phyloP scores from a whole-genome alignment of 176 grass and related monocot genomes.

The Thinopyrum elongatum region DNA sequence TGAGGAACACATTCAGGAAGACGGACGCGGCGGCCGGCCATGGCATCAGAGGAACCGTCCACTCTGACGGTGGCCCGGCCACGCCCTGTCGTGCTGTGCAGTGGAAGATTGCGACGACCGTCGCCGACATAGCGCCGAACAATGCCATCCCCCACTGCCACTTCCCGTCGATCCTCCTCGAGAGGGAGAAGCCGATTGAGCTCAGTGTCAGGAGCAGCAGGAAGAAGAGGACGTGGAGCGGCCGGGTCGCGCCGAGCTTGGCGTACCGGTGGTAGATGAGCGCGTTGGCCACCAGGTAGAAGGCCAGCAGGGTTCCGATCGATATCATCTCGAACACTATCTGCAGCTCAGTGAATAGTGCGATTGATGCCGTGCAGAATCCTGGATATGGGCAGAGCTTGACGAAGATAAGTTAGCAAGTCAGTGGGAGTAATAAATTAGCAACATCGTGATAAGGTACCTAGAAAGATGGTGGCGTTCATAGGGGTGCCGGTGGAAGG shows the following conservation, averaged over 20 bases:
- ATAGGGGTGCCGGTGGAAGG: conserved; percentile 75
- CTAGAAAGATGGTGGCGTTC: conserved; percentile 87
- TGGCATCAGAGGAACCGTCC: conserved; percentile 91
- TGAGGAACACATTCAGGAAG: conserved; percentile 86
- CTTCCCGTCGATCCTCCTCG: conserved; percentile 46
- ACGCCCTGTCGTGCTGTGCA: conserved; percentile 31
- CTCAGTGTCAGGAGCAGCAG: conserved; percentile 61
- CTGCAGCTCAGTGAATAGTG: conserved; percentile 83
- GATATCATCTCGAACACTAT: conserved; percentile 87
- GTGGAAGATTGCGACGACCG: conserved; percentile 42
- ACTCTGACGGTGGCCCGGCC: conserved; percentile 32
- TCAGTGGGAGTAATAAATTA: background rate
- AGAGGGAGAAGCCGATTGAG: conserved; percentile 63
- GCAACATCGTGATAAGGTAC: conserved; percentile 18
- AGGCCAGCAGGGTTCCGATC: conserved; percentile 89
- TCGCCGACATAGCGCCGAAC: conserved; percentile 17
- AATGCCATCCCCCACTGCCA: conserved; percentile 41
- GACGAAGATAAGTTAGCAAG: too few relatives aligned
- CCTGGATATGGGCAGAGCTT: conserved; percentile 49
- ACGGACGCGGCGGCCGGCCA: conserved; percentile 87
- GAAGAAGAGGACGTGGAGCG: conserved; percentile 56
- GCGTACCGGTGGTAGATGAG: conserved; percentile 86
- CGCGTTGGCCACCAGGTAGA: conserved; percentile 93
- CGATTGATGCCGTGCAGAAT: conserved; percentile 65
- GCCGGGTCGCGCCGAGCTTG: conserved; percentile 32